phyloP scores from a whole-genome alignment of 352 stramenopile species.

The Pythium vanterpoolii region DNA sequence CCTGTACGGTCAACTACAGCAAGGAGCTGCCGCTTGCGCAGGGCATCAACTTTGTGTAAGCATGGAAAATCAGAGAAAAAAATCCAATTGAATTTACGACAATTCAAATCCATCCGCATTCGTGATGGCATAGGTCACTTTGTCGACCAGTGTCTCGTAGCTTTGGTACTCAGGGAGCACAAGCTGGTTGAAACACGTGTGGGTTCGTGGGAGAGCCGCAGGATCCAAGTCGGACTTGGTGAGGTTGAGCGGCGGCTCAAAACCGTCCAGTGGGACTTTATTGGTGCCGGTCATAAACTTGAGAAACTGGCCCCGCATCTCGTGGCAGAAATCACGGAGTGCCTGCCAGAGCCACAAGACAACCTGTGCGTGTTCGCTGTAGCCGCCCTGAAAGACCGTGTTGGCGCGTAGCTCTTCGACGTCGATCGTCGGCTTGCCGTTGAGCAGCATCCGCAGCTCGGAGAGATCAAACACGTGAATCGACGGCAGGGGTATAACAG shows the following conservation, averaged over 20 bases:
- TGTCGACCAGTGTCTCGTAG: conserved; percentile 62
- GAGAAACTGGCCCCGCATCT: conserved; percentile 63
- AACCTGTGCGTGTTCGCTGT: conserved; percentile 68
- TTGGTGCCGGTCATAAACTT: conserved; percentile 86
- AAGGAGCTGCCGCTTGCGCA: conserved; percentile 90
- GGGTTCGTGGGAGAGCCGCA: conserved; percentile 59
- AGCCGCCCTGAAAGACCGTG: conserved; percentile 80
- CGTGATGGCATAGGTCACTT: conserved; percentile 74
- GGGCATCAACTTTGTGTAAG: conserved; percentile 89
- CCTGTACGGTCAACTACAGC: conserved; percentile 93
- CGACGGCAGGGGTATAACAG: conserved; percentile 24
- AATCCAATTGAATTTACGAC: conserved; percentile 44
- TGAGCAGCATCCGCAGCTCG: conserved; percentile 49
- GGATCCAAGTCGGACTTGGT: conserved; percentile 76
- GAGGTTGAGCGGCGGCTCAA: conserved; percentile 83
- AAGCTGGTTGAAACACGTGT: conserved; percentile 90
- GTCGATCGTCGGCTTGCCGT: conserved; percentile 63
- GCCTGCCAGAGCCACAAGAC: conserved; percentile 86
- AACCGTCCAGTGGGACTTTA: conserved; percentile 82
- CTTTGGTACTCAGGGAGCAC: conserved; percentile 77
- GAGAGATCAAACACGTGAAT: conserved; percentile 35
- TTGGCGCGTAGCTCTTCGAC: conserved; percentile 82
- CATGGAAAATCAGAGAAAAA: background rate
- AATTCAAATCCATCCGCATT: conserved; percentile 83
- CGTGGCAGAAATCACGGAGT: conserved; percentile 57